Base-by-base conservation (phyloP, 371 early-diverging fungal species). In the Mucor indicus region DNA sequence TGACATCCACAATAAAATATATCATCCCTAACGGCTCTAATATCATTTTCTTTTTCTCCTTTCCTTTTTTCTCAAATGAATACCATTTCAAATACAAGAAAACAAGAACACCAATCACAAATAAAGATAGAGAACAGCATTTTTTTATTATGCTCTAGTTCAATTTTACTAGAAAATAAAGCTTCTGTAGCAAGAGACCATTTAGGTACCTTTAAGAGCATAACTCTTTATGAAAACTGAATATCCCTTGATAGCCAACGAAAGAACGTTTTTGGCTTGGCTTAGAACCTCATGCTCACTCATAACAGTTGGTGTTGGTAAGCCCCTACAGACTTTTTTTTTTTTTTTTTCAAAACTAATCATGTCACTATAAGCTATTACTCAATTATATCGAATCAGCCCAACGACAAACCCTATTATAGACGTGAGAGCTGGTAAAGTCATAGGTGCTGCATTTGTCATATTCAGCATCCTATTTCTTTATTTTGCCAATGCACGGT, bases 241-340 rank as follows among this genome's bases (percentile, higher is more conserved):
- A n/a, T n/a, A n/a, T n/a, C n/a, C n/a, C n/a, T n/a, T 38, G 32
- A 48, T 64, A 81, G 86, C 91, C 23, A 90, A 90, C 48, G 91
- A 90, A 59, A 75, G 91, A 47, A 90, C 91, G 19, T 90, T 83
- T 53, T 75, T 90, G 1, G 87, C 89, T 3, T 90, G 89, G 88
- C 53, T 90, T 38, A 74, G 91, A 40, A 83, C 91, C 0, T 87
- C 87, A 5, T 52, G 88, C 31, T 81, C 89, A 1, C 51, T 88
- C 44, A 82, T 87, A 16, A 87, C 89, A 9, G 85, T 89, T 2
- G 90, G 90, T 25, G 84, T 90, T 35, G 81, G 79, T 75, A 60
- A 67, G 59, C 11, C 6, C 13, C 35, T 11, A 27, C 11, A 27
- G 7, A 27, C 29, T n/a, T n/a, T n/a, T 21, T n/a, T 21, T 4